Evolutionary conservation across 2,329 filamentous ascomycete species (phyloP), one percentile per base, ranked within the genome.

Genomic region (Orbilia ellipsospora): DNA sequence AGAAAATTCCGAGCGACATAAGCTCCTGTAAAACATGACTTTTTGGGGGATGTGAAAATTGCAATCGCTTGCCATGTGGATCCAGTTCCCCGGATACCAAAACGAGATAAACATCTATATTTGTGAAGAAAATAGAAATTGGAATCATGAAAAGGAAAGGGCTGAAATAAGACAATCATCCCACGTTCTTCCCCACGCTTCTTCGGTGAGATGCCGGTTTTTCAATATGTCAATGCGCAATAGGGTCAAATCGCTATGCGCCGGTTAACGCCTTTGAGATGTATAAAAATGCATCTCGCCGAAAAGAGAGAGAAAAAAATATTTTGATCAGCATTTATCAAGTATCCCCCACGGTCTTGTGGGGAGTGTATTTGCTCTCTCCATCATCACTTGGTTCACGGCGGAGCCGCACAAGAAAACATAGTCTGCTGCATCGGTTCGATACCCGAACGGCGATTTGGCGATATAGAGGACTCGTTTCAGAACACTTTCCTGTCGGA

Each of bases 331-430:
- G 50, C 70, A 74, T 28, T 74, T 74, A 16, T 74, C 70, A 44
- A 74, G 70, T 18, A 74, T 74, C 10, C 70, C 70, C 48, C 65
- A 74, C 13, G 70, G 70, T 20, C 70, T 55, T 1, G 70, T 74
- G 31, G 70, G 70, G 50, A 74, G 70, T 13, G 70, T 74, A 54
- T 64, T 59, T 8, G 70, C 56, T 60, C 70, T 56, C 57, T 74
- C 70, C 26, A 63, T 28, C 70, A 74, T 74, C 13, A 74, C 70
- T 23, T 74, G 70, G 45, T 74, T 74, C 13, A 74, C 57, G 2
- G 70, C 70, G 18, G 70, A 74, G 48, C 70, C 70, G 63, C 70
- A 74, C 12, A 74, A 56, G 44, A 74, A 74, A 57, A 74, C 70
- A 36, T 74, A 74, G 63, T 74, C 70, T 8, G 70, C 70, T 20